Percentiles rank a stretch among this genome's conserved stretches.
Conservation (phyloP, 129 eudicot species). For the Tagetes erecta region DNA sequence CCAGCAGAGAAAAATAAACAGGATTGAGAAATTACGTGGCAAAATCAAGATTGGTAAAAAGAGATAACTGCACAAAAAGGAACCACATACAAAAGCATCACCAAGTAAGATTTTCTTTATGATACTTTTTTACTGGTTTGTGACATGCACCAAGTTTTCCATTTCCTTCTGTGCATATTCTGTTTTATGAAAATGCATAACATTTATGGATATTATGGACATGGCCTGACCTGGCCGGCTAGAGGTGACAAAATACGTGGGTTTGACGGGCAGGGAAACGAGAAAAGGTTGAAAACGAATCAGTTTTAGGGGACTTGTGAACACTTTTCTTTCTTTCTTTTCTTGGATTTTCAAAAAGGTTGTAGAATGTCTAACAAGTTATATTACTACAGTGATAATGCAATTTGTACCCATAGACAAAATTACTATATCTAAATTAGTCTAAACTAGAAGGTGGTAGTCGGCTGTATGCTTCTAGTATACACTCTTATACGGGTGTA, state of each 20-base stretch:
- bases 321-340: neutral
- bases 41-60: slow-evolving; percentile 39
- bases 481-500: too few species aligned
- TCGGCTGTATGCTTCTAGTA: too few species aligned
- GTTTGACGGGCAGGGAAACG: neutral
- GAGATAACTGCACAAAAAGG: neutral
- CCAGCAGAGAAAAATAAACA: slow-evolving; percentile 42
- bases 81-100: neutral
- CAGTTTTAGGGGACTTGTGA: neutral
- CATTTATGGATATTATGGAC: neutral
- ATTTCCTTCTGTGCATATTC: neutral
- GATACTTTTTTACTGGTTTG: neutral
- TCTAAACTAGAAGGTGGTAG: too few species aligned
- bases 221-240: neutral
- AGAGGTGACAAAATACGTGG: neutral
- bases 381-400: too few species aligned
- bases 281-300: neutral
- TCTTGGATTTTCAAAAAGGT: neutral
- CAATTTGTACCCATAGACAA: too few species aligned
- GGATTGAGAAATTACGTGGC: slow-evolving; percentile 42
- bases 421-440: too few species aligned
- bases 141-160: neutral
- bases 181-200: neutral
- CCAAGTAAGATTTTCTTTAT: neutral
- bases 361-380: neutral